Base-by-base conservation (phyloP, 2,329 filamentous ascomycete genomes). In the Sarocladium strictum region DNA sequence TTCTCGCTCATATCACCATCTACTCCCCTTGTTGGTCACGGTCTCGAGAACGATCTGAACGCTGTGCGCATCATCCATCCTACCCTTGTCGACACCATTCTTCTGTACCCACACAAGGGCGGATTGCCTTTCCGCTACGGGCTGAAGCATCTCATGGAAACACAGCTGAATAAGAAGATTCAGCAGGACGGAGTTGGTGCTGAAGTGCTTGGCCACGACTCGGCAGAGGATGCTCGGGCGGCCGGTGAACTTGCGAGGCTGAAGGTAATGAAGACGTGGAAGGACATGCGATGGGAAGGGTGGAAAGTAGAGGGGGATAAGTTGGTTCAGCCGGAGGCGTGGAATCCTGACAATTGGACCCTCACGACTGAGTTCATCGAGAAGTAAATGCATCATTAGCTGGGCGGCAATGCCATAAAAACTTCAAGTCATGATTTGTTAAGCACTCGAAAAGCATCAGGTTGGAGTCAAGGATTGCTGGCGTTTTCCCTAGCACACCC, bases 21-120 rank as follows among this genome's bases (percentile, higher is more conserved):
- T 0, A 99, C 92, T 0, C 89, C 92, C 0, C 72, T 99, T 1
- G 89, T 99, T 47, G 94, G 94, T 0, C 94, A 99, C 67, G 92
- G 90, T 1, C 82, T 97, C 9, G 94, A 99, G 64, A 99, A 99
- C 65, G 94, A 99, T 64, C 80, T 99, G 54, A 97, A 96, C 66
- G 83, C 86, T 2, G 78, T 87, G 38, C 87, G 93, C 33, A 80
- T 97, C 52, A 85, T 96, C 43, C 94, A 97, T 63, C 89, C 88
- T 0, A 87, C 81, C 0, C 77, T 97, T 54, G 81, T 97, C 63
- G 93, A 97, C 68, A 97, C 92, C 0, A 84, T 90, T 1, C 72
- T 97, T 0, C 78, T 97, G 0, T 99, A 83, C 66, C 91, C 92
- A 0, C 90, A 96, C 64, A 83, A 77, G 14, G 76, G 75, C 15